A percentile compares a stretch with the other conserved stretches of the same genome.
These are phyloP conservation scores for Mortierella hygrophila DNA, from an alignment of 192 early-diverging fungal genomes.

Conservation along the genomic window DNA sequence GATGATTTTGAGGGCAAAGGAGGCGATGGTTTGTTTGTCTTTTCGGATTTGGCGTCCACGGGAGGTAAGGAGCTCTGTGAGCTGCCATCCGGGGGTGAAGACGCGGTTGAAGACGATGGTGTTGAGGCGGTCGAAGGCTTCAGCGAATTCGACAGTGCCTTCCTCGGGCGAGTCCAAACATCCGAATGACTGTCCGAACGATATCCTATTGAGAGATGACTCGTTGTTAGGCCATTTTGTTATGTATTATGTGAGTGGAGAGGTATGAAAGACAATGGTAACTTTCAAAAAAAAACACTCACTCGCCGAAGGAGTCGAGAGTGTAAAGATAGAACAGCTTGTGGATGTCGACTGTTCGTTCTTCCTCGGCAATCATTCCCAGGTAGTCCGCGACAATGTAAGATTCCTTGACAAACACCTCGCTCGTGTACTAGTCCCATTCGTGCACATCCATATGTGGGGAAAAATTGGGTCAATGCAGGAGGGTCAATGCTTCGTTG, in stretches of 20 bases:
- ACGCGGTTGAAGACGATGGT: conserved; percentile 23
- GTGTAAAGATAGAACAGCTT: conserved; percentile 61
- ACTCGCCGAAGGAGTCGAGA: conserved; percentile 60
- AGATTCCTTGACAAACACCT: conserved; percentile 4
- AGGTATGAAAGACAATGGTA: no score
- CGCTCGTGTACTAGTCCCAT: background rate
- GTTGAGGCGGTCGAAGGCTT: conserved; percentile 63
- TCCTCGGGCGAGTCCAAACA: conserved; percentile 17
- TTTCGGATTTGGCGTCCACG: background rate
- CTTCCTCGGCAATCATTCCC: conserved; percentile 27
- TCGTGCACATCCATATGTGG: background rate
- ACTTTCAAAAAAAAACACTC: background rate
- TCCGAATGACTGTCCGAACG: conserved; percentile 31
- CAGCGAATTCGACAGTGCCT: conserved; percentile 51
- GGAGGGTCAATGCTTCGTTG: background rate
- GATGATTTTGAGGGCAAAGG: conserved; percentile 41
- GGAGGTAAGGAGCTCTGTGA: conserved; percentile 18
- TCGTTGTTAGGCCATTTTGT: no score
- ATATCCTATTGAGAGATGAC: background rate
- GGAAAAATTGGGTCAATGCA: background rate
- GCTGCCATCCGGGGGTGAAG: conserved; percentile 17
- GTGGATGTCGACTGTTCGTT: conserved; percentile 50
- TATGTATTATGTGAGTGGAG: no score
- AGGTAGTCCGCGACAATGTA: conserved; percentile 6
- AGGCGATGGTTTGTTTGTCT: conserved; percentile 17